Evolutionary conservation across 176 grass and related monocot genomes (phyloP).

Genomic region (Eremochloa ophiuroides): DNA sequence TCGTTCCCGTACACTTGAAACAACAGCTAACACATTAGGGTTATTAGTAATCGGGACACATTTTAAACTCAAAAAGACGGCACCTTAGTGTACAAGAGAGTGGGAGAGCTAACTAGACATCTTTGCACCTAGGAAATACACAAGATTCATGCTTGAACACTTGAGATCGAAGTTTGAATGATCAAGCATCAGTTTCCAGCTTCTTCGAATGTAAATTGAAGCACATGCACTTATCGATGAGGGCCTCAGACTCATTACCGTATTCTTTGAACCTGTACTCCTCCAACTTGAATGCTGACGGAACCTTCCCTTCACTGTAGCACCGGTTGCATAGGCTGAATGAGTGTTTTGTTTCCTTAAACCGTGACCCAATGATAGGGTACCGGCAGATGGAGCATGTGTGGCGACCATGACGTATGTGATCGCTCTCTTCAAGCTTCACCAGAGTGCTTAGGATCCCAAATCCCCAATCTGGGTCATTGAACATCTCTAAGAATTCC

Average conservation of each 20-base stretch:
- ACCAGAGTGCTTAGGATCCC: slow-evolving; percentile 74
- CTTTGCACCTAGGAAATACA: slow-evolving; percentile 49
- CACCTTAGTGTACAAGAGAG: slow-evolving; percentile 60
- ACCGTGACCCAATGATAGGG: slow-evolving; percentile 88
- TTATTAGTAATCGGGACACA: slow-evolving; percentile 12
- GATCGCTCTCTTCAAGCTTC: slow-evolving; percentile 92
- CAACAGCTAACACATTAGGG: slow-evolving; percentile 20
- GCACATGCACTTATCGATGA: slow-evolving; percentile 80
- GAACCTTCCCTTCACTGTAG: slow-evolving; percentile 98
- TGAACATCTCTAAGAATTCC: slow-evolving; percentile 96
- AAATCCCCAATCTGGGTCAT: slow-evolving; percentile 95
- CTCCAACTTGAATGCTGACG: slow-evolving; percentile 74
- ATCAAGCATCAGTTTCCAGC: slow-evolving; percentile 63
- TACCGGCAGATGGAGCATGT: slow-evolving; percentile 84
- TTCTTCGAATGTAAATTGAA: slow-evolving; percentile 74
- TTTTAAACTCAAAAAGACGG: slow-evolving; percentile 31
- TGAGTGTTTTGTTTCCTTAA: slow-evolving; percentile 78
- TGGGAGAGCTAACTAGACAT: slow-evolving; percentile 42
- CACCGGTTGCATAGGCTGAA: slow-evolving; percentile 92
- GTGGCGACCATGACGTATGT: slow-evolving; percentile 75
- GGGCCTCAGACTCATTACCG: slow-evolving; percentile 64
- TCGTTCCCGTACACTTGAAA: slow-evolving; percentile 29
- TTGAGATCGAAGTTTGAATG: slow-evolving; percentile 6
- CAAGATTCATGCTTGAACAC: slow-evolving; percentile 18
- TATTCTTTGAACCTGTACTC: slow-evolving; percentile 98